phyloP scores from a whole-genome alignment of 768 basidiomycete genomes.

The Macrolepiota fuliginosa region DNA sequence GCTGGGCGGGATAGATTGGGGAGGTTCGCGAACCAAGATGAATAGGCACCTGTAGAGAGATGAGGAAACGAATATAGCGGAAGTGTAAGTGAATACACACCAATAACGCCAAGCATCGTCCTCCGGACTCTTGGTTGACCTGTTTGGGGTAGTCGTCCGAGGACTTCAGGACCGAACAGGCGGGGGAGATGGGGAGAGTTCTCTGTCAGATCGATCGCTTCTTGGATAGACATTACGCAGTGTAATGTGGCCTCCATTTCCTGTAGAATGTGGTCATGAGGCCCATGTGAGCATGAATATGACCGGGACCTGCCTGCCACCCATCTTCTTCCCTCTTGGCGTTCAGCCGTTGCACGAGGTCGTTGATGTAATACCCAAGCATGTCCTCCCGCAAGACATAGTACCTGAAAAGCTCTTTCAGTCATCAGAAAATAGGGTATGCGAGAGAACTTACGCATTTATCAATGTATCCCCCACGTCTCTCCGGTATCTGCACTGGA shows the following conservation, averaged over 20 bases:
- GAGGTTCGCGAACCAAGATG: conserved; percentile 75
- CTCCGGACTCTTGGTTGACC: conserved; percentile 67
- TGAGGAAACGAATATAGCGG: neutral
- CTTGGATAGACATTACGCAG: conserved; percentile 83
- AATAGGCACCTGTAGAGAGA: conserved; percentile 55
- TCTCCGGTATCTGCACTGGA: conserved; percentile 61
- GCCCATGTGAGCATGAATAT: neutral
- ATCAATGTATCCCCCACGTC: conserved; percentile 87
- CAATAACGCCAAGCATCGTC: conserved; percentile 73
- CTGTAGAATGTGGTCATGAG: conserved; percentile 32
- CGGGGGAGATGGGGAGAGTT: conserved; percentile 51
- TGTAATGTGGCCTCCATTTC: conserved; percentile 86
- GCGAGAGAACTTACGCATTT: conserved; percentile 62
- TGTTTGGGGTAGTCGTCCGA: conserved; percentile 63
- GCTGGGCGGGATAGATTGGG: conserved; percentile 17
- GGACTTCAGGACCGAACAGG: conserved; percentile 71
- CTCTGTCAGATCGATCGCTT: conserved; percentile 63
- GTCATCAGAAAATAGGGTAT: neutral
- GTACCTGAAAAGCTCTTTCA: conserved; percentile 45
- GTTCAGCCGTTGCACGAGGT: conserved; percentile 54
- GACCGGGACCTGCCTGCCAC: conserved; percentile 64
- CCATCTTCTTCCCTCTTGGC: conserved; percentile 40
- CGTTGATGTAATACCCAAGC: conserved; percentile 66
- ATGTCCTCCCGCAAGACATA: conserved; percentile 87
- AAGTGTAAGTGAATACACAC: conserved; percentile 35